A percentile compares a stretch with the other conserved stretches of the same genome.
phyloP scores from a whole-genome alignment of 2,329 filamentous ascomycete species.

The Cercospora sp. region DNA sequence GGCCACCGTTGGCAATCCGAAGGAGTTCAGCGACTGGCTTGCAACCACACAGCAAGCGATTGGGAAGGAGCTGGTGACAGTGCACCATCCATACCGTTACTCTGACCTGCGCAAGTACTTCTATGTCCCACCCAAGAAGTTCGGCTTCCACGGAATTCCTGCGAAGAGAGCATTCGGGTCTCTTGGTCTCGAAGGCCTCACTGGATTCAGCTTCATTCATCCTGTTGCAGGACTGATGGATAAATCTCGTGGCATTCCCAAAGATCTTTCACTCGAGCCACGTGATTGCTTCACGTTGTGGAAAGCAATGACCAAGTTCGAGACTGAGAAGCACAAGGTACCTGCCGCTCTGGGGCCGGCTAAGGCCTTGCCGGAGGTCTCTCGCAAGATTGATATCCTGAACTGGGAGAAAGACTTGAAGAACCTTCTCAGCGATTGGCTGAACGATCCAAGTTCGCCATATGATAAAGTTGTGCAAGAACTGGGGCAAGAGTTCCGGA shows the following conservation, averaged over 20 bases:
- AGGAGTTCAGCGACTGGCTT: constrained; percentile 70
- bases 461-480: constrained; percentile 55
- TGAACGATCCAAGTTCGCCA: constrained; percentile 56
- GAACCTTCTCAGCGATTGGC: constrained; percentile 59
- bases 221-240: constrained; percentile 65
- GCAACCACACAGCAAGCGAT: constrained; percentile 62
- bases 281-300: constrained; percentile 69
- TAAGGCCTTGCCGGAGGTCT: constrained; percentile 53
- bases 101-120: constrained; percentile 76
- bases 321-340: constrained; percentile 50
- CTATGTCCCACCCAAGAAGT: constrained; percentile 56
- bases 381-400: constrained; percentile 66
- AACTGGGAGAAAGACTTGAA: constrained; percentile 67
- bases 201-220: constrained; percentile 63
- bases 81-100: constrained; percentile 68
- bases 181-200: constrained; percentile 52
- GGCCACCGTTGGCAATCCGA: constrained; percentile 75
- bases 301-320: constrained; percentile 61
- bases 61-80: constrained; percentile 65
- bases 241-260: constrained; percentile 62
- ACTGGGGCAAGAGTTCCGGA: constrained; percentile 42
- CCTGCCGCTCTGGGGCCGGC: constrained; percentile 53
- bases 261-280: constrained; percentile 69
- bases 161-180: constrained; percentile 43
- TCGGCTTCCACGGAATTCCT: constrained; percentile 57